Conservation (phyloP, 2,329 filamentous ascomycete species). For the Botrytis fabae region DNA sequence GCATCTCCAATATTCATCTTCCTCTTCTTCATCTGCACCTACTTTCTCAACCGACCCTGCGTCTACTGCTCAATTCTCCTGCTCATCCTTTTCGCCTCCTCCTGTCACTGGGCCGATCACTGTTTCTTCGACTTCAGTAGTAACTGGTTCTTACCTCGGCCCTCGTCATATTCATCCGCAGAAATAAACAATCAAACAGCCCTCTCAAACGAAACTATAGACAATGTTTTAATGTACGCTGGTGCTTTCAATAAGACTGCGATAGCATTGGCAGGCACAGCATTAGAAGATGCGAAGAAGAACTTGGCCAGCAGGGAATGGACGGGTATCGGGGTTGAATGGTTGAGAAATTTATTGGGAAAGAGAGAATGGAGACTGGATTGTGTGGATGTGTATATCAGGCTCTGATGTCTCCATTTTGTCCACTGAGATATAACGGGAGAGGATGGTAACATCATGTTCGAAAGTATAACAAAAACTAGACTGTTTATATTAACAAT, state of each 20-base stretch:
- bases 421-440: background rate
- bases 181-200: slow-evolving; percentile 34
- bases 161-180: slow-evolving; percentile 30
- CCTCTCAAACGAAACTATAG: slow-evolving; percentile 38
- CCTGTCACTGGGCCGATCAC: slow-evolving; percentile 83
- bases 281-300: slow-evolving; percentile 59
- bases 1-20: slow-evolving; percentile 83
- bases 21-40: slow-evolving; percentile 88
- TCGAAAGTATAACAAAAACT: background rate
- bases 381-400: slow-evolving; percentile 84
- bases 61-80: slow-evolving; percentile 97
- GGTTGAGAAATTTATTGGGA: slow-evolving; percentile 79
- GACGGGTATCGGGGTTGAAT: slow-evolving; percentile 79
- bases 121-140: slow-evolving; percentile 90
- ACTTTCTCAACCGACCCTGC: slow-evolving; percentile 94
- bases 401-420: slow-evolving; percentile 52
- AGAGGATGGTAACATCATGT: background rate
- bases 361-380: slow-evolving; percentile 87
- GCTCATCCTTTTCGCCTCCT: slow-evolving; percentile 89
- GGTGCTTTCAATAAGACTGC: slow-evolving; percentile 67
- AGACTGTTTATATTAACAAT: background rate
- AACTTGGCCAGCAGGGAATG: slow-evolving; percentile 59
- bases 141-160: slow-evolving; percentile 90
- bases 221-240: slow-evolving; percentile 41
- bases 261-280: slow-evolving; percentile 64